Conservation (phyloP, 148 eudicot species). For the Chenopodium berlandieri region DNA sequence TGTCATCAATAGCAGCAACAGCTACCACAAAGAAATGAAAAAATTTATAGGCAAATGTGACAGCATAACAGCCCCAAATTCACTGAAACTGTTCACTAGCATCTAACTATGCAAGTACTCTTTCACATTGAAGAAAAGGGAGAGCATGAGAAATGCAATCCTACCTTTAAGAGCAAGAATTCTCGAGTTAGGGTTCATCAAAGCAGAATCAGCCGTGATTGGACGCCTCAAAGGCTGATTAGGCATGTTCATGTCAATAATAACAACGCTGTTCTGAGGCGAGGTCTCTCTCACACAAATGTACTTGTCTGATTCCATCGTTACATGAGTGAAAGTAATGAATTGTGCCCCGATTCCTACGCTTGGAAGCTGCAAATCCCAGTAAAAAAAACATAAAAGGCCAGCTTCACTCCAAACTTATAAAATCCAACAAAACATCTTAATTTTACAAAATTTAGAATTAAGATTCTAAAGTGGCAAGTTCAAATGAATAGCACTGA, state of each 20-base stretch:
- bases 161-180: conserved; percentile 88
- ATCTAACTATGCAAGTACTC: neutral
- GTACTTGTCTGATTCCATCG: conserved; percentile 97
- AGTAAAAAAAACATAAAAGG: neutral
- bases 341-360: conserved; percentile 83
- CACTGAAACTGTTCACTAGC: neutral
- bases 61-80: neutral
- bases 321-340: conserved; percentile 88
- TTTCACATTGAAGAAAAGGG: neutral
- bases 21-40: neutral
- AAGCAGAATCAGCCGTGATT: conserved; percentile 89
- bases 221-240: conserved; percentile 91
- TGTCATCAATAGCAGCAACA: neutral
- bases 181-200: conserved; percentile 86
- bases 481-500: neutral
- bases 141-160: neutral
- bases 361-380: conserved; percentile 64
- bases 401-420: neutral
- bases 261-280: conserved; percentile 87
- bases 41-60: neutral
- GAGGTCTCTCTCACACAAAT: conserved; percentile 92
- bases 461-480: neutral
- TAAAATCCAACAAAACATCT: neutral
- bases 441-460: neutral
- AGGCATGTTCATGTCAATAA: conserved; percentile 87